Base-by-base conservation (phyloP, 495 filamentous ascomycete genomes). In the Penicillium robsamsonii region DNA sequence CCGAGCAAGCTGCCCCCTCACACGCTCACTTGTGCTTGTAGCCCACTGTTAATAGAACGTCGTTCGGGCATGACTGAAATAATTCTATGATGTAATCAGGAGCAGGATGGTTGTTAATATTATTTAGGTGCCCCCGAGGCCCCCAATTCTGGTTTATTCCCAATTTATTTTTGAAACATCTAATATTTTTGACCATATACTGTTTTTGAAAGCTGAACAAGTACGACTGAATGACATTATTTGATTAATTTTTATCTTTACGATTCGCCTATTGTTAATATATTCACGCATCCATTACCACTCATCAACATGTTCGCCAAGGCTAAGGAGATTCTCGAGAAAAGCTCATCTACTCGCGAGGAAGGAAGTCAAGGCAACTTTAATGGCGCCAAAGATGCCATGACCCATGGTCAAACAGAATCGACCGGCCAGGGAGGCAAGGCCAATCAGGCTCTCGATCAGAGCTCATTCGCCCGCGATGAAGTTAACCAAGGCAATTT, bases 81-180 rank as follows among this genome's bases (percentile, higher is more conserved):
- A 8, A 56, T n/a, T 43, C 42, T 41, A 66, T 68, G 65, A 68
- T 68, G 65, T 60, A 65, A 68, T 57, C 38, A 41, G 17, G 18
- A 29, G 27, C 15, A 53, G 17, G 25, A 48, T 15, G 33, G 10
- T 44, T 18, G 18, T 20, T 50, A 27, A 48, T 58, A 56, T 49
- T 68, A 63, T 66, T 56, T 59, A 10, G 42, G 50, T 24, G 2
- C n/a, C 8, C n/a, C 35, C 35, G 6, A 0, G 35, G 15, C 35
- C 35, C 35, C 29, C 37, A 46, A 44, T 25, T 35, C 13, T 43
- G 29, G 6, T n/a, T 18, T 8, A n/a, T 38, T 37, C 35, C 35
- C 25, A 27, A 27, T 27, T 27, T 27, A 27, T 27, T 27, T 27
- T 27, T 27, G 25, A 27, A 7, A 4, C 25, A 27, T 27, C 25